Evolutionary conservation across 2,329 filamentous ascomycete species (phyloP).

Genomic region (Talaromyces sp.): DNA sequence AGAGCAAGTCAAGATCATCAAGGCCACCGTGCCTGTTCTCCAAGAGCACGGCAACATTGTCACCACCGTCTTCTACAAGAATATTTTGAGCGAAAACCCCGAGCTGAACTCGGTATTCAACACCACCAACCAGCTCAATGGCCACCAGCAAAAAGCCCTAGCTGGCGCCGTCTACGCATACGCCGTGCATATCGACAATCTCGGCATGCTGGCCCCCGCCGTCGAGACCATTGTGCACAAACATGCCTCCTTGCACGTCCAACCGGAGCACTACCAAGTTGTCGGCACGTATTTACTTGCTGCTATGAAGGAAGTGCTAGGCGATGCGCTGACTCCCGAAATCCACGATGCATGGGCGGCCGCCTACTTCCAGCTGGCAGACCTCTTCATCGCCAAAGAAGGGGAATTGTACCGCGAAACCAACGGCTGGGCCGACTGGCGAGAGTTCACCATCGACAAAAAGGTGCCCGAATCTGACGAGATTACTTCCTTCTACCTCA

Average conservation of each 20-base stretch:
- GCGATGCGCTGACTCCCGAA: slow-evolving; percentile 58
- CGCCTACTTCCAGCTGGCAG: slow-evolving; percentile 66
- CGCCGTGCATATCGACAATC: slow-evolving; percentile 63
- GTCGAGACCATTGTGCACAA: slow-evolving; percentile 68
- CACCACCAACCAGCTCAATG: slow-evolving; percentile 59
- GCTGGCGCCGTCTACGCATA: slow-evolving; percentile 64
- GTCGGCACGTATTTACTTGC: slow-evolving; percentile 62
- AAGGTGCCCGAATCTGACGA: slow-evolving; percentile 63
- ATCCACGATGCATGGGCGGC: slow-evolving; percentile 62
- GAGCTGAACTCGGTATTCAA: slow-evolving; percentile 68
- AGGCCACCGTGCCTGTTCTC: slow-evolving; percentile 64
- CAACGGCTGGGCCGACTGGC: slow-evolving; percentile 61
- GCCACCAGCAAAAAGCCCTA: slow-evolving; percentile 63
- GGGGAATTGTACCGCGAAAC: slow-evolving; percentile 57
- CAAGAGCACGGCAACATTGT: slow-evolving; percentile 63
- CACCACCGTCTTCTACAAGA: slow-evolving; percentile 66
- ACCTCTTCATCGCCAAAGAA: slow-evolving; percentile 66
- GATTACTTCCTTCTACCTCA: slow-evolving; percentile 66
- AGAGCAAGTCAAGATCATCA: slow-evolving; percentile 60
- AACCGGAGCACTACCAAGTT: slow-evolving; percentile 61
- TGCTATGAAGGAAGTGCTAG: slow-evolving; percentile 62
- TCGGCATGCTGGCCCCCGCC: slow-evolving; percentile 50
- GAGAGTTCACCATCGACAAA: slow-evolving; percentile 59
- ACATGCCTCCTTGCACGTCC: slow-evolving; percentile 63
- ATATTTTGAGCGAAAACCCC: slow-evolving; percentile 61